Evolutionary conservation across 2,329 filamentous ascomycete genomes (phyloP).

Genomic region (Aspergillus quadricinctus): DNA sequence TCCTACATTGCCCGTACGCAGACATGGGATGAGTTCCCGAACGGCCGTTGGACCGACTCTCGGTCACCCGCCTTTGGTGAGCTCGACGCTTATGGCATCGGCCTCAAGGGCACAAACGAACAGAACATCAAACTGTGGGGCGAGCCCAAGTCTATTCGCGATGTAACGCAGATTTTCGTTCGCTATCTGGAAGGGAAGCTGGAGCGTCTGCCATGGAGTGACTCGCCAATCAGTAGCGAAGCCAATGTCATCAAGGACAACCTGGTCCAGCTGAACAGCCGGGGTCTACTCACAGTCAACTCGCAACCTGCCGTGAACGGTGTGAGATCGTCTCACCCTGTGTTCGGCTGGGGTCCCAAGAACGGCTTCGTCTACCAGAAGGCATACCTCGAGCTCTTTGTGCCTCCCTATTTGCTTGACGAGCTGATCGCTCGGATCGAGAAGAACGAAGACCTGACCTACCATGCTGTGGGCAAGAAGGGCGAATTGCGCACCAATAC

Average conservation of each 20-base stretch:
- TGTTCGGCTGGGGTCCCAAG: conserved; percentile 89
- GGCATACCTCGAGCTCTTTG: conserved; percentile 87
- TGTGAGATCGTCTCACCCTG: conserved; percentile 76
- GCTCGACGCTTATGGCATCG: conserved; percentile 89
- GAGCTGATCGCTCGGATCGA: conserved; percentile 76
- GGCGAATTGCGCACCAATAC: conserved; percentile 83
- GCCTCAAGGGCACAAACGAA: conserved; percentile 90
- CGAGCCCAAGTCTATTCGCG: conserved; percentile 70
- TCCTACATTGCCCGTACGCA: conserved; percentile 94
- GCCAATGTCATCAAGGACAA: conserved; percentile 72
- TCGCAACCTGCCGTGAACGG: conserved; percentile 94
- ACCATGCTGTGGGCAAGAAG: conserved; percentile 84
- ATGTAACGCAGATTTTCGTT: conserved; percentile 79
- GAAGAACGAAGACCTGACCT: conserved; percentile 76
- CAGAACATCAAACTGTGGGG: conserved; percentile 96
- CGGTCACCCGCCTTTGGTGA: conserved; percentile 95
- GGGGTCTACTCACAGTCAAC: conserved; percentile 91
- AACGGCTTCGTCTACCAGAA: conserved; percentile 99
- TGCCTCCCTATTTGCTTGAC: conserved; percentile 72
- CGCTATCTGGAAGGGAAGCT: conserved; percentile 78
- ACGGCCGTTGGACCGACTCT: conserved; percentile 97
- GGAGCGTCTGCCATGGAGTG: conserved; percentile 87
- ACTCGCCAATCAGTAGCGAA: conserved; percentile 78
- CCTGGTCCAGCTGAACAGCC: conserved; percentile 75
- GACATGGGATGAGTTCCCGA: conserved; percentile 98